Conservation (phyloP, 306 rosid genomes). For the Cicer bijugum region DNA sequence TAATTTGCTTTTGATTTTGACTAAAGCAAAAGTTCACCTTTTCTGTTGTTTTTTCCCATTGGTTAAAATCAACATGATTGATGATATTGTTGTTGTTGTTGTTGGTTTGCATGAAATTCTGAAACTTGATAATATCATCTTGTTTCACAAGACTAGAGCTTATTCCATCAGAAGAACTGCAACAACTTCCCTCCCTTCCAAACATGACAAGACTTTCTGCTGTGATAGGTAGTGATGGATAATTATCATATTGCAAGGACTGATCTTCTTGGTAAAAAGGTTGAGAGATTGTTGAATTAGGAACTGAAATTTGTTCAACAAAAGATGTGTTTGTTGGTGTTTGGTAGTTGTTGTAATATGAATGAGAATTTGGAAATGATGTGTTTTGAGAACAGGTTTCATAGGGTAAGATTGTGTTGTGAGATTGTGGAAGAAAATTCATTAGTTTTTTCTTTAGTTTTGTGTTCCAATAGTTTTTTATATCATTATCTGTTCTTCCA, state of each 20-base stretch:
- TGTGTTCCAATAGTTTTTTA: slow-evolving; percentile 97
- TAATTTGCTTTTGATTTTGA: slow-evolving; percentile 39
- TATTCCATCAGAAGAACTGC: slow-evolving; percentile 72
- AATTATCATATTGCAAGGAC: slow-evolving; percentile 29
- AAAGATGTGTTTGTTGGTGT: slow-evolving; percentile 22
- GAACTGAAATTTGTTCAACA: slow-evolving; percentile 40
- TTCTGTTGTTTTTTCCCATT: slow-evolving; percentile 46
- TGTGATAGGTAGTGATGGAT: slow-evolving; percentile 39
- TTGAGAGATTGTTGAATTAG: slow-evolving; percentile 42
- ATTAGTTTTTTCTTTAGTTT: slow-evolving; percentile 89
- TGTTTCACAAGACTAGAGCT: slow-evolving; percentile 64
- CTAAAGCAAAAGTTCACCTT: slow-evolving; percentile 9
- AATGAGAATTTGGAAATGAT: slow-evolving; percentile 33
- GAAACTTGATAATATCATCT: slow-evolving; percentile 55
- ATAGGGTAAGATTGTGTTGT: slow-evolving; percentile 43
- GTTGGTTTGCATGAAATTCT: slow-evolving; percentile 26
- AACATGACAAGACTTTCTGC: slow-evolving; percentile 55
- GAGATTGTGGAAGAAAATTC: slow-evolving; percentile 54
- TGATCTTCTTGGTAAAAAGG: slow-evolving; percentile 52
- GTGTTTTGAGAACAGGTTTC: slow-evolving; percentile 42
- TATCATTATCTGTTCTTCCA: slow-evolving; percentile 94
- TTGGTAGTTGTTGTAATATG: slow-evolving; percentile 25
- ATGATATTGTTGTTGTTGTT: slow-evolving; percentile 47
- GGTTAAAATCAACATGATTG: slow-evolving; percentile 41
- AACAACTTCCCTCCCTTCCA: slow-evolving; percentile 78